phyloP scores from a whole-genome alignment of 768 basidiomycete genomes.

The Lactarius indigo region DNA sequence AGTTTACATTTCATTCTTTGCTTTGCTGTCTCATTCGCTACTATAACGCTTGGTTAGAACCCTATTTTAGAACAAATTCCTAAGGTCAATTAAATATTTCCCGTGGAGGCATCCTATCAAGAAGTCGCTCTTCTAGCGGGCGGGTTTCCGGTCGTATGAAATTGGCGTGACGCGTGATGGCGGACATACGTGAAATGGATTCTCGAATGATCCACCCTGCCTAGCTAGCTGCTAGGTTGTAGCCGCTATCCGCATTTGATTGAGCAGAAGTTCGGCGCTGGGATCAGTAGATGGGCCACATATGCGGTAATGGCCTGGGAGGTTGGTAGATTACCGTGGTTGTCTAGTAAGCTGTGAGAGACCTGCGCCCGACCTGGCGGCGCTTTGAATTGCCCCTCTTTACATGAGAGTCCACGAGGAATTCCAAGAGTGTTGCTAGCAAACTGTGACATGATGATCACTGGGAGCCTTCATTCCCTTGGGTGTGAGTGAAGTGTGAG shows the following conservation, averaged over 20 bases:
- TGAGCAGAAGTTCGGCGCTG: background rate
- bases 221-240: background rate
- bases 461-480: background rate
- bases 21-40: background rate
- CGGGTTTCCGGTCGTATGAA: background rate
- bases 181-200: background rate
- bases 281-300: background rate
- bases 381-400: background rate
- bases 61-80: background rate
- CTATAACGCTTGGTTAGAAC: conserved; percentile 1
- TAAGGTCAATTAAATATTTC: background rate
- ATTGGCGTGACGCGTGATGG: background rate
- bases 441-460: background rate
- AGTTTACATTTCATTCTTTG: background rate
- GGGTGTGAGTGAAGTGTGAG: background rate
- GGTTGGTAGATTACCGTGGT: background rate
- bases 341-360: background rate
- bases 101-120: background rate
- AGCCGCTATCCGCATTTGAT: background rate
- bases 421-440: background rate
- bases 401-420: background rate
- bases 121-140: background rate
- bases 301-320: background rate
- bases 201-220: background rate
- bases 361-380: background rate